Conservation (phyloP, 164 flowering plant genomes). For the Pachysandra terminalis region DNA sequence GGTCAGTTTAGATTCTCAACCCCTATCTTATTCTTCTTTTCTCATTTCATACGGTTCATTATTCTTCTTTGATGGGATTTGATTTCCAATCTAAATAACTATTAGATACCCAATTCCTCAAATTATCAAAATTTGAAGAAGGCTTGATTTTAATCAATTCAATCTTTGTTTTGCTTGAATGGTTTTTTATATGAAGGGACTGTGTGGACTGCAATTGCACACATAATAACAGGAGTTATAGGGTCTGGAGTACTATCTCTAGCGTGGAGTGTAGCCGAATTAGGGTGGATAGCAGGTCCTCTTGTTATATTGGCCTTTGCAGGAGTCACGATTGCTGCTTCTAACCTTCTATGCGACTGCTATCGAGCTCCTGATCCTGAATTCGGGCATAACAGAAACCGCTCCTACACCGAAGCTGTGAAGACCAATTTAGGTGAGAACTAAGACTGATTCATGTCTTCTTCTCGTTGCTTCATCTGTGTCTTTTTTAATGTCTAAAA, state of each 20-base stretch:
- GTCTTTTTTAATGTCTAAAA: too few species aligned
- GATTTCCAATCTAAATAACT: too few species aligned
- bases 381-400: constrained; percentile 34
- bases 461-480: too few species aligned
- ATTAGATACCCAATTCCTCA: too few species aligned
- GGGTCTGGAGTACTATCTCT: constrained; percentile 56
- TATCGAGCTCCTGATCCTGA: constrained; percentile 34
- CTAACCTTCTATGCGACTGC: constrained; percentile 31
- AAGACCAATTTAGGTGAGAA: constrained; percentile 25
- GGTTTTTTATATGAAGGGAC: constrained; percentile 31
- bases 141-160: too few species aligned
- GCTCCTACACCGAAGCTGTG: constrained; percentile 44
- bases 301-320: constrained; percentile 33
- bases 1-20: constrained; percentile 15
- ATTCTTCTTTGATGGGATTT: too few species aligned
- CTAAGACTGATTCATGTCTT: too few species aligned
- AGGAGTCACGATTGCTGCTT: constrained; percentile 22
- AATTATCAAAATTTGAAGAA: too few species aligned
- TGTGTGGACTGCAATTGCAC: constrained; percentile 40
- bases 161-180: not conserved
- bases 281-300: constrained; percentile 60
- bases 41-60: too few species aligned
- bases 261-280: constrained; percentile 45
- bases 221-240: constrained; percentile 48
- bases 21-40: too few species aligned